Conservation (phyloP, 495 filamentous ascomycete species). For the Daldinia decipiens region DNA sequence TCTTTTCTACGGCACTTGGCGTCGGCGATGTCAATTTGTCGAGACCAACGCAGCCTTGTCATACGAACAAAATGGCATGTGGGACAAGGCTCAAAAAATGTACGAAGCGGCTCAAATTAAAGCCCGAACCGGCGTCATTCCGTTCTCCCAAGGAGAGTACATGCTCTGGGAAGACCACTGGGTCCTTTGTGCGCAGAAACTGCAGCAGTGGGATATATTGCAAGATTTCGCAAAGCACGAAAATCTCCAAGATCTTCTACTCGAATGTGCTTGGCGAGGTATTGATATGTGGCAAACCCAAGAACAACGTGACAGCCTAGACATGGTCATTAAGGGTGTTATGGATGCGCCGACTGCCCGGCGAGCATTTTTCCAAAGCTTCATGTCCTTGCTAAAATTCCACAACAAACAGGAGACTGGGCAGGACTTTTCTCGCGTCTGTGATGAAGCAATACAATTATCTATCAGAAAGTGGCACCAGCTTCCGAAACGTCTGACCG, state of each 20-base stretch:
- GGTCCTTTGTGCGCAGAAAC: slow-evolving; percentile 95
- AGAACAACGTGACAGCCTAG: slow-evolving; percentile 86
- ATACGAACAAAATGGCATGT: slow-evolving; percentile 98
- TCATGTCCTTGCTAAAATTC: slow-evolving; percentile 93
- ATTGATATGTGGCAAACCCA: slow-evolving; percentile 90
- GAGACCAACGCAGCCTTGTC: slow-evolving; percentile 97
- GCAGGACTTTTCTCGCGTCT: slow-evolving; percentile 85
- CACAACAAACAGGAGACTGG: slow-evolving; percentile 85
- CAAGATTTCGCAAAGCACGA: slow-evolving; percentile 99
- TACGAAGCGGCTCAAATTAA: slow-evolving; percentile 98
- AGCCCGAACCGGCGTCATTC: slow-evolving; percentile 88
- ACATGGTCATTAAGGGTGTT: slow-evolving; percentile 90
- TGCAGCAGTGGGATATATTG: slow-evolving; percentile 98
- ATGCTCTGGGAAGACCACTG: slow-evolving; percentile 99
- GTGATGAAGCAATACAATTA: slow-evolving; percentile 95
- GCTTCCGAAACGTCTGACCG: slow-evolving; percentile 88
- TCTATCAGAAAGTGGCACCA: slow-evolving; percentile 99
- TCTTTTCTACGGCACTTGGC: slow-evolving; percentile 97
- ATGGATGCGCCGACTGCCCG: slow-evolving; percentile 96
- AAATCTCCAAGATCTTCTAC: slow-evolving; percentile 95
- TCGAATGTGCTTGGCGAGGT: slow-evolving; percentile 94
- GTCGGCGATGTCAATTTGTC: slow-evolving; percentile 90
- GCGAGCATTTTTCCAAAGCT: slow-evolving; percentile 95
- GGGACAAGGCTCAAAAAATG: slow-evolving; percentile 96
- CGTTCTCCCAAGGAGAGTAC: slow-evolving; percentile 96